Conservation (phyloP, 2,329 filamentous ascomycete genomes). For the Mollisia scopiformis region DNA sequence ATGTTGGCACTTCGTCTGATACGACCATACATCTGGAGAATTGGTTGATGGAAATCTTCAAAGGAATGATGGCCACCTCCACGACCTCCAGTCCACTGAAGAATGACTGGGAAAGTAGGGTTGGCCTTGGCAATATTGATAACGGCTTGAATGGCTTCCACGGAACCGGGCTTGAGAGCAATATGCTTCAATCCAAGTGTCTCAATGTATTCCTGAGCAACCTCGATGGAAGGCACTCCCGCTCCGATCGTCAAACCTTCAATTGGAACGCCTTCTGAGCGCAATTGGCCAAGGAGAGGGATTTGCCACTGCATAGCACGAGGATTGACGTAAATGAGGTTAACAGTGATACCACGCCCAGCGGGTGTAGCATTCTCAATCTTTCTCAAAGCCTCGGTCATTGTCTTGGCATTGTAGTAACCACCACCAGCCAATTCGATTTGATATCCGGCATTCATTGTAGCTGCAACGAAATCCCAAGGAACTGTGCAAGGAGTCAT, state of each 20-base stretch:
- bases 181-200: constrained; percentile 94
- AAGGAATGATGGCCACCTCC: constrained; percentile 94
- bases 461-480: constrained; percentile 89
- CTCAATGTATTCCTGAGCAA: constrained; percentile 91
- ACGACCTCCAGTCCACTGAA: constrained; percentile 95
- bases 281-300: constrained; percentile 76
- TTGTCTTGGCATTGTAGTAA: constrained; percentile 80
- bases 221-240: constrained; percentile 90
- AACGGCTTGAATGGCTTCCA: constrained; percentile 84
- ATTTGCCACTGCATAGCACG: constrained; percentile 93
- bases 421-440: constrained; percentile 89
- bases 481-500: constrained; percentile 92
- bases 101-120: constrained; percentile 85
- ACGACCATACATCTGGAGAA: constrained; percentile 87
- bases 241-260: constrained; percentile 92
- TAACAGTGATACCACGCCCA: constrained; percentile 85
- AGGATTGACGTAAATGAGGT: constrained; percentile 90
- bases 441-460: constrained; percentile 94
- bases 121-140: constrained; percentile 96
- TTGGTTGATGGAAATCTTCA: constrained; percentile 92
- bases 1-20: constrained; percentile 87
- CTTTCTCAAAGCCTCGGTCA: constrained; percentile 82
- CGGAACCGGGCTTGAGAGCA: constrained; percentile 89
- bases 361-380: constrained; percentile 84
- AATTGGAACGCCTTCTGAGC: constrained; percentile 85